Base-by-base conservation (phyloP, 2,329 filamentous ascomycete species). In the Dactylonectria estremocensis region DNA sequence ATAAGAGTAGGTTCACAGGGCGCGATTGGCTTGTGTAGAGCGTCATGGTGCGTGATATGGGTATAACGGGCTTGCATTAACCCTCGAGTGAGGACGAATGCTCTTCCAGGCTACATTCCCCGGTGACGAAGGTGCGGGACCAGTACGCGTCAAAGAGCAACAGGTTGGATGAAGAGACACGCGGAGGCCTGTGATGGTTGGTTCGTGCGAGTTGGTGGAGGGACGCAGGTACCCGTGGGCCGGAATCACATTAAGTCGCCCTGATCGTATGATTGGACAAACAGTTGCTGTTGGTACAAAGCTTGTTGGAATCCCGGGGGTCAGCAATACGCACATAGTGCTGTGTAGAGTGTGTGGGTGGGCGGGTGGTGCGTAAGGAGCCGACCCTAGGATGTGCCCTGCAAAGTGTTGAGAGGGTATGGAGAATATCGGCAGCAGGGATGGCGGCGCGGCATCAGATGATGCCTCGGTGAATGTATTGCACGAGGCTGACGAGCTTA, bases 201-300 rank as follows among this genome's bases (percentile, higher is more conserved):
- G 20, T 54, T 52, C 24, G 50, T 49, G 40, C 35, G 10, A 33
- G 24, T 49, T 49, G 20, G 50, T 20, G 20, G 13, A 43, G 40
- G 60, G 60, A 63, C 60, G 52, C 60, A 63, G 60, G 60, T 57
- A 57, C 61, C 61, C 53, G 53, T 16, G 22, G 31, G 5, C 13
- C 33, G 43, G 31, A 48, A 33, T 5, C 48, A 45, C 9, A 24
- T 43, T 16, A 24, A 40, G 40, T 11, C 9, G n/a, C 40, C 13
- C 56, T 59, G 56, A 24, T 61, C 33, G 58, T 61, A 53, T 61
- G 46, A 53, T 45, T 46, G 58, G 48, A 40, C 22, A 40, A 40
- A 22, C 35, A 61, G 24, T 20, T 45, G 43, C 35, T 33, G 53
- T 53, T 53, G 18, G n/a, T n/a, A 20, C 31, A 13, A 33, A 20